Percentiles rank a stretch among this genome's conserved stretches.
Conservation (phyloP, 2,329 filamentous ascomycete species). For the Penicillium expansum region DNA sequence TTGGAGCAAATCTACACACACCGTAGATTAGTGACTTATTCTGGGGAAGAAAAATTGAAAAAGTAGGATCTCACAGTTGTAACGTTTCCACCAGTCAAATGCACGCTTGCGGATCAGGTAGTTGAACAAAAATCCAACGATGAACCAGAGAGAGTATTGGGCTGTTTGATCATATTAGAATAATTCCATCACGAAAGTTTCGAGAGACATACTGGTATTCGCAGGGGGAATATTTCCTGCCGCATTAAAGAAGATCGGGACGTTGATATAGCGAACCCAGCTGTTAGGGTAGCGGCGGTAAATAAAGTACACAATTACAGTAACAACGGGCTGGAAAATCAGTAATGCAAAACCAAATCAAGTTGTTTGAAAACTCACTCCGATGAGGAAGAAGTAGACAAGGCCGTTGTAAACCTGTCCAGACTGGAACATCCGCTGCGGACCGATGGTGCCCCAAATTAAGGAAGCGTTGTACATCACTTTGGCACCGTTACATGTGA, state of each 20-base stretch:
- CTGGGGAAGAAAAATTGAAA: slow-evolving; percentile 13
- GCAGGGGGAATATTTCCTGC: slow-evolving; percentile 35
- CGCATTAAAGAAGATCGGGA: slow-evolving; percentile 36
- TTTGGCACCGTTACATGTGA: slow-evolving; percentile 35
- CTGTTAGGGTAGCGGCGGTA: slow-evolving; percentile 32
- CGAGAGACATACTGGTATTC: slow-evolving; percentile 32
- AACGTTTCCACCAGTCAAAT: slow-evolving; percentile 35
- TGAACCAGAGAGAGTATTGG: slow-evolving; percentile 35
- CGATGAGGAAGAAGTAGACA: slow-evolving; percentile 35
- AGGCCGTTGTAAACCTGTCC: slow-evolving; percentile 32
- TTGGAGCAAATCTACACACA: slow-evolving; percentile 11
- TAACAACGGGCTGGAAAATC: slow-evolving; percentile 27
- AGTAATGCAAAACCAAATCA: background rate
- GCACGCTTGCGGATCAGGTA: slow-evolving; percentile 30
- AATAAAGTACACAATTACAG: slow-evolving; percentile 27
- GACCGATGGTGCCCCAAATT: slow-evolving; percentile 37
- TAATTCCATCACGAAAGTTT: background rate
- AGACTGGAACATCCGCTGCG: slow-evolving; percentile 33
- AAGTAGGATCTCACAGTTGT: slow-evolving; percentile 26
- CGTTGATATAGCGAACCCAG: slow-evolving; percentile 35
- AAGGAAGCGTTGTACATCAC: slow-evolving; percentile 35
- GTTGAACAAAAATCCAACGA: slow-evolving; percentile 34
- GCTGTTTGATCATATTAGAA: slow-evolving; percentile 7
- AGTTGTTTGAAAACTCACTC: slow-evolving; percentile 14
- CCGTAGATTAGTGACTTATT: background rate